phyloP scores from a whole-genome alignment of 2,329 filamentous ascomycete genomes.

The Cladosporium halotolerans region DNA sequence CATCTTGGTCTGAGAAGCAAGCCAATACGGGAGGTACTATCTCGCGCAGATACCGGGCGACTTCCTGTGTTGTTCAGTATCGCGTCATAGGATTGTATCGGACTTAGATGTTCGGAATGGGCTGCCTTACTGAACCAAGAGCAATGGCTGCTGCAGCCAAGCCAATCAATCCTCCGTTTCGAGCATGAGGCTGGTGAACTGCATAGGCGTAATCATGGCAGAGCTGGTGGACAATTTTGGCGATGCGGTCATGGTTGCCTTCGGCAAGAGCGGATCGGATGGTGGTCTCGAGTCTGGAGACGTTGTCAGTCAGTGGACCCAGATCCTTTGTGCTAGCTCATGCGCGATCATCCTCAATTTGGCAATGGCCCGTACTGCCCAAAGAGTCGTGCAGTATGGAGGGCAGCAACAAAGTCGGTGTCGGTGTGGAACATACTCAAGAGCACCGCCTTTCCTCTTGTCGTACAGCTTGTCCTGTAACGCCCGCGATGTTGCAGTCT shows the following conservation, averaged over 20 bases:
- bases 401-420: too few relatives aligned
- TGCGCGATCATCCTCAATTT: too few relatives aligned
- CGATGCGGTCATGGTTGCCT: slow-evolving; percentile 73
- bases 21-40: slow-evolving; percentile 95
- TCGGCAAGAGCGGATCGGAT: slow-evolving; percentile 76
- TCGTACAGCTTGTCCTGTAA: slow-evolving; percentile 99
- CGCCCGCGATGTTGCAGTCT: slow-evolving; percentile 79
- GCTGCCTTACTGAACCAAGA: slow-evolving; percentile 68
- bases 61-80: slow-evolving; percentile 55
- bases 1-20: slow-evolving; percentile 97
- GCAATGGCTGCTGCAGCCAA: slow-evolving; percentile 94
- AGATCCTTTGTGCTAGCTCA: not conserved
- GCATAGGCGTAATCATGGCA: slow-evolving; percentile 98
- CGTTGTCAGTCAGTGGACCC: not conserved
- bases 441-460: slow-evolving; percentile 89
- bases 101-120: too few relatives aligned
- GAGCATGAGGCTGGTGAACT: slow-evolving; percentile 90
- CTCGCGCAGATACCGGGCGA: slow-evolving; percentile 83
- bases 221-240: slow-evolving; percentile 86
- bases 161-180: slow-evolving; percentile 93
- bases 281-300: slow-evolving; percentile 70
- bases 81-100: not conserved
- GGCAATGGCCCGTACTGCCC: too few relatives aligned
- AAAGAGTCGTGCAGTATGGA: too few relatives aligned
- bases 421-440: slow-evolving; percentile 63